Evolutionary conservation across 164 flowering plant genomes (phyloP).

Genomic region (Aristolochia contorta): DNA sequence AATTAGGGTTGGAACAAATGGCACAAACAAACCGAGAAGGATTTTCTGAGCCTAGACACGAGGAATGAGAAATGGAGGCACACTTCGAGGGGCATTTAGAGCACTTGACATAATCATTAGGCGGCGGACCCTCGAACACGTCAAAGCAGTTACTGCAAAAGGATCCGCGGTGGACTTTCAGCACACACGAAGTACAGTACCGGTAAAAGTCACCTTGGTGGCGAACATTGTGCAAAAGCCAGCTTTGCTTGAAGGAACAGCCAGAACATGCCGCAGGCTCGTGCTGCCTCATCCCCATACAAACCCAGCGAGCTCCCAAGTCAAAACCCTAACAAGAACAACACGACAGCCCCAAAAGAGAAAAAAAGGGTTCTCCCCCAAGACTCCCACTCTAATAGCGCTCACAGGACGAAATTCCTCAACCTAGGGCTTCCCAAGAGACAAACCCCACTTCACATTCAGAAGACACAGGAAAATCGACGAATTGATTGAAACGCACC

Average conservation of each 20-base stretch:
- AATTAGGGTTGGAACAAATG: conserved; percentile 34
- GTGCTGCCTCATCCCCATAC: conserved; percentile 8
- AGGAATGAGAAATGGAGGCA: conserved; percentile 36
- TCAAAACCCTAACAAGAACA: neutral
- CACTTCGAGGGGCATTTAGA: conserved; percentile 43
- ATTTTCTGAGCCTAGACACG: conserved; percentile 20
- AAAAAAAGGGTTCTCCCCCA: neutral
- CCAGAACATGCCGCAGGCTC: conserved; percentile 18
- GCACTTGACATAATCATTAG: conserved; percentile 28
- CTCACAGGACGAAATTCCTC: too few relatives aligned
- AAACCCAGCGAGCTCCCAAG: neutral
- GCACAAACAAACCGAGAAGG: conserved; percentile 21
- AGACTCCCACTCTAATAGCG: neutral
- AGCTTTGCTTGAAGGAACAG: conserved; percentile 19
- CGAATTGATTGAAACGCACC: too few relatives aligned
- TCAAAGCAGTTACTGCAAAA: conserved; percentile 62
- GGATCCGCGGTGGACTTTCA: conserved; percentile 24
- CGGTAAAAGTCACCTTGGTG: conserved; percentile 29
- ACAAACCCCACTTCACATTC: too few relatives aligned
- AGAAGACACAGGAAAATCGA: too few relatives aligned
- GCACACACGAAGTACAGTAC: conserved; percentile 39
- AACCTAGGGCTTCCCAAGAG: too few relatives aligned
- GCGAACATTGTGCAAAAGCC: conserved; percentile 18
- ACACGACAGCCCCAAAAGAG: neutral
- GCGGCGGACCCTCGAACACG: conserved; percentile 18